phyloP scores from a whole-genome alignment of 306 rosid genomes.

The Casuarina glauca region DNA sequence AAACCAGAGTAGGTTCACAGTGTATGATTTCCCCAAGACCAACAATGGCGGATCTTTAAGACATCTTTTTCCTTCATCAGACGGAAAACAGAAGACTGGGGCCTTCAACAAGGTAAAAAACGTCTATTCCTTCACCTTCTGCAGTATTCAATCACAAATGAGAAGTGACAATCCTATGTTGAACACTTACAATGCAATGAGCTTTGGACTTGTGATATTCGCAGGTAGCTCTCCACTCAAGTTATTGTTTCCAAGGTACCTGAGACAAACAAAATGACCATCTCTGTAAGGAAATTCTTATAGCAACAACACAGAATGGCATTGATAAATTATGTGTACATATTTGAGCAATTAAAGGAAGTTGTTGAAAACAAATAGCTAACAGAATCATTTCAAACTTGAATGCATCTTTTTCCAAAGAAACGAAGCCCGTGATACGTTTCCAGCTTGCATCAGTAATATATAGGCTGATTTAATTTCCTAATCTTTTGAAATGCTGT shows the following conservation, averaged over 20 bases:
- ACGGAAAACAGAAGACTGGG: neutral
- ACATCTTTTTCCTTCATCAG: neutral
- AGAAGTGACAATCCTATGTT: constrained; percentile 6
- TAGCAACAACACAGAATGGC: neutral
- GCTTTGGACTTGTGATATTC: constrained; percentile 25
- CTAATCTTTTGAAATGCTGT: neutral
- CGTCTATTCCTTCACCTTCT: neutral
- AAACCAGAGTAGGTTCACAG: too few species aligned
- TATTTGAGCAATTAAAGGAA: neutral
- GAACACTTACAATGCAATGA: constrained; percentile 37
- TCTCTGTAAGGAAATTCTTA: neutral
- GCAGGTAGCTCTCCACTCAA: constrained; percentile 36
- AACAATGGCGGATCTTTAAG: too few species aligned
- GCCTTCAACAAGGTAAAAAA: neutral
- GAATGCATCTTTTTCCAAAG: neutral
- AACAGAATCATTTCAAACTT: too few species aligned
- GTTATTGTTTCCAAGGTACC: constrained; percentile 41
- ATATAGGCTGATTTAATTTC: neutral
- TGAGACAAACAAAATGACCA: constrained; percentile 12
- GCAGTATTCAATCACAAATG: neutral
- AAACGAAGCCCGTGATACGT: neutral
- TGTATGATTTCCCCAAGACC: too few species aligned
- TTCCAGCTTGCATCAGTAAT: neutral
- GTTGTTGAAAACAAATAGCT: neutral
- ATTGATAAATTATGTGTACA: neutral